These are phyloP conservation scores for Rhododendron ovatum DNA, from an alignment of 148 eudicot species.

Conservation along the genomic window DNA sequence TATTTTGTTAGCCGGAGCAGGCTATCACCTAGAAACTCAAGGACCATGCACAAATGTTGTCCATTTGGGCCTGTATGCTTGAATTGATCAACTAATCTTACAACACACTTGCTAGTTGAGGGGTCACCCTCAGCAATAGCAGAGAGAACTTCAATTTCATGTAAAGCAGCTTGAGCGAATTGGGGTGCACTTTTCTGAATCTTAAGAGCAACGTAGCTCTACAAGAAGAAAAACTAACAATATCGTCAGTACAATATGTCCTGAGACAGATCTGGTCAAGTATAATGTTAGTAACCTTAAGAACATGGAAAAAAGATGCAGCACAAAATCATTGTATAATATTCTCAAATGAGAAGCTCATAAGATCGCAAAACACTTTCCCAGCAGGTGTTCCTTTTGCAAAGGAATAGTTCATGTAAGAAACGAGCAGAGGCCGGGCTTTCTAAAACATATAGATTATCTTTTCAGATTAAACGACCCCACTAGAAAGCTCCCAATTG, in stretches of 20 bases:
- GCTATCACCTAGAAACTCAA: conserved; percentile 96
- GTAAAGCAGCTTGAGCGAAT: conserved; percentile 89
- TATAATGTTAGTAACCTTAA: not conserved
- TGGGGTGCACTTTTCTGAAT: conserved; percentile 97
- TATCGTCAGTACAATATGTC: not conserved
- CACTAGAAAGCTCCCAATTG: not conserved
- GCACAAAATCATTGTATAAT: not conserved
- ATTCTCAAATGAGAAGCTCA: not conserved
- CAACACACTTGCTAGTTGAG: conserved; percentile 51
- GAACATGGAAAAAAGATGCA: not conserved
- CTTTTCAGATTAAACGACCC: not conserved
- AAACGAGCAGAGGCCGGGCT: not conserved
- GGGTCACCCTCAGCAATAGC: conserved; percentile 71
- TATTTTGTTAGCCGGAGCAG: conserved; percentile 72
- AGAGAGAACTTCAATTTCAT: conserved; percentile 88
- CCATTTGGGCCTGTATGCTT: conserved; percentile 95
- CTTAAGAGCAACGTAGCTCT: conserved; percentile 85
- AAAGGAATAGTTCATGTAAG: not conserved
- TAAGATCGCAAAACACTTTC: not conserved
- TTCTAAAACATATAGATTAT: not conserved
- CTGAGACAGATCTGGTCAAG: not conserved
- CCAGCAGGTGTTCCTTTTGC: not conserved
- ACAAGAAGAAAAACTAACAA: conserved; percentile 8
- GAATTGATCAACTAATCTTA: conserved; percentile 78
- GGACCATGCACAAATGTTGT: conserved; percentile 91